Evolutionary conservation across 2,329 filamentous ascomycete species (phyloP), one percentile per base, ranked within the genome.

Genomic region (Aspergillus jensenii): DNA sequence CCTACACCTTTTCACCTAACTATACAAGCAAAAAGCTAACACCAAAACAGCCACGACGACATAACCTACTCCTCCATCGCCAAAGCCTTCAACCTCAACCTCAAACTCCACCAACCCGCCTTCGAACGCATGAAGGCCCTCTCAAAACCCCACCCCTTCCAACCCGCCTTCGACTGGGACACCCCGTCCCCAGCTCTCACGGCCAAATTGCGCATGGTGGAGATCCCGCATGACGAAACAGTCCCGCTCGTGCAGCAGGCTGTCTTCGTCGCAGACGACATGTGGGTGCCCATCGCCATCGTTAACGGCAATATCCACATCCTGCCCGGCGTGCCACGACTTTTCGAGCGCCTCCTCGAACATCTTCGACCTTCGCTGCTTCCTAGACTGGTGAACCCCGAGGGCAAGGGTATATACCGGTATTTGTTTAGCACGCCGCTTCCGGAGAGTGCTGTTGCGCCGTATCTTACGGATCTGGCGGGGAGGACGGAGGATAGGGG

Each of bases 61-160:
- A 98, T 98, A 66, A 98, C 95, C 25, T 99, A 99, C 78, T 83
- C 90, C 70, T 93, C 91, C 40, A 96, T 99, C 72, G 93, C 91
- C 63, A 92, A 91, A 72, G 95, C 93, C 7, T 98, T 97, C 73
- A 78, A 81, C 44, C 81, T 97, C 7, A 84, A 87, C 14, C 80
- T 98, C 17, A 84, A 87, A 65, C 82, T 96, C 27, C 91, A 98
- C 79, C 78, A 90, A 44, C 84, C 86, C 58, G 88, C 93, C 0
- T 90, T 89, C 66, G 83, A 86, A 63, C 87, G 88, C 70, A 98
- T 98, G 95, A 93, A 90, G 77, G 82, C 78, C 60, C 82, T 96
- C 8, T 91, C 89, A 31, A 89, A 87, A 71, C 87, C 87, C 12
- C 87, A 90, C 67, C 87, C 87, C 48, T 84, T 83, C 31, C 87